Base-by-base conservation (phyloP, 805 yeast genomes). In the Starmerella floricola region DNA sequence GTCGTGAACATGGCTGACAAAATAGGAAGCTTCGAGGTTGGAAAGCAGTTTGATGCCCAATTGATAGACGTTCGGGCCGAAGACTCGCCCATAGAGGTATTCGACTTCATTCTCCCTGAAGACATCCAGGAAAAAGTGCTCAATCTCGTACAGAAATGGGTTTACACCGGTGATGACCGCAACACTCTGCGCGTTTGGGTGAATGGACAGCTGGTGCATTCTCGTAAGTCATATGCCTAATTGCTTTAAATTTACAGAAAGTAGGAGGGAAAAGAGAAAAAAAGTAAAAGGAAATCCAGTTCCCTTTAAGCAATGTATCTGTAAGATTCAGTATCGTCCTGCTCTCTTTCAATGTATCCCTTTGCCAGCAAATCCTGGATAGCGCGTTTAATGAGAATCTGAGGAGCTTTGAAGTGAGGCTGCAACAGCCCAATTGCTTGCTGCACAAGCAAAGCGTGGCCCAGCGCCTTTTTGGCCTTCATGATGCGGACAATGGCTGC, bases 401-500 rank as follows among this genome's bases (percentile, higher is more conserved):
- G 78, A 46, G 79, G 78, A 3, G 96, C 95, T 52, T 73, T 76
- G 67, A 91, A 88, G 52, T 95, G 69, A 30, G 74, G 67, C 50
- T 76, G 76, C 6, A 94, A 74, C 55, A 83, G 93, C 41, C 82
- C 79, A 48, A 82, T 76, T 30, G 88, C 91, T 59, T 86, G 95
- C 52, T 80, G 83, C 28, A 86, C 77, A 55, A 88, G 71, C 38
- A 76, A 76, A 35, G 78, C 78, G 58, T 87, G 95, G 46, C 74
- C 73, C 54, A 85, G 66, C 36, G 69, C 69, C 59, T 85, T 82
- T 57, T 95, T 72, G 1, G 95, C 86, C 65, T 91, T 91, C 97
- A 88, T 87, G 55, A 88, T 80, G 55, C 97, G 72, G 26, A 88
- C 96, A 62, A 91, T 83, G 54, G 94, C 85, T 2, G 97, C 96